Conservation (phyloP, 2,329 filamentous ascomycete species). For the Arthroderma sp. region DNA sequence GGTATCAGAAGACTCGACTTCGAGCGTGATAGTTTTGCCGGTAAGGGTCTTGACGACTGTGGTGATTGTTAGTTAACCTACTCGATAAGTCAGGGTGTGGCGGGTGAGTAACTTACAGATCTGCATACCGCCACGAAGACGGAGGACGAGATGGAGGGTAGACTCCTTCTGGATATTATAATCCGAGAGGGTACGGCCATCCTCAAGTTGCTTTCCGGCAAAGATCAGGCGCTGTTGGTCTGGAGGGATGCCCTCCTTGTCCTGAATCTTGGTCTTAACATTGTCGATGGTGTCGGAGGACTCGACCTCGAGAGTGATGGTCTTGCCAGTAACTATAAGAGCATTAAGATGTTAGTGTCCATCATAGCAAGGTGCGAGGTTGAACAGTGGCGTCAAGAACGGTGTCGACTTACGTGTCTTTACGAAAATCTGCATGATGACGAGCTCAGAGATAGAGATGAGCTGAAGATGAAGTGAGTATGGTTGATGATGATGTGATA, state of each 20-base stretch:
- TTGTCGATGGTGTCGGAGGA: constrained; percentile 39
- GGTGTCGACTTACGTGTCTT: constrained; percentile 65
- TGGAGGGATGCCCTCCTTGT: constrained; percentile 47
- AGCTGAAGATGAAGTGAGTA: not conserved
- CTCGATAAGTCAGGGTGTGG: not conserved
- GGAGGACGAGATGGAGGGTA: constrained; percentile 62
- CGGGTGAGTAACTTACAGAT: constrained; percentile 41
- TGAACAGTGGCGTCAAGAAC: constrained; percentile 11
- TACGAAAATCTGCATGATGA: constrained; percentile 91
- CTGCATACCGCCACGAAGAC: constrained; percentile 51
- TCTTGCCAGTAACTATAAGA: constrained; percentile 45
- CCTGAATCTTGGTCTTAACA: constrained; percentile 47
- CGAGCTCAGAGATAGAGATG: constrained; percentile 15
- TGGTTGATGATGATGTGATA: constrained; percentile 7
- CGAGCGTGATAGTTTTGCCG: constrained; percentile 52
- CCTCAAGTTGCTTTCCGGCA: constrained; percentile 45
- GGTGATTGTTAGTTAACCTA: constrained; percentile 8
- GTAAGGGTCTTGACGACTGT: constrained; percentile 46
- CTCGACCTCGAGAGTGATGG: constrained; percentile 39
- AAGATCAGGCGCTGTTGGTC: constrained; percentile 48
- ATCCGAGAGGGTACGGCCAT: constrained; percentile 42
- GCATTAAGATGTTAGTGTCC: constrained; percentile 6
- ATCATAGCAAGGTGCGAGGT: not conserved
- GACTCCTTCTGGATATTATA: constrained; percentile 49
- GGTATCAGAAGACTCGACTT: constrained; percentile 63